These are phyloP conservation scores for Tricholoma sp. DNA, from an alignment of 768 basidiomycete genomes.

Conservation along the genomic window DNA sequence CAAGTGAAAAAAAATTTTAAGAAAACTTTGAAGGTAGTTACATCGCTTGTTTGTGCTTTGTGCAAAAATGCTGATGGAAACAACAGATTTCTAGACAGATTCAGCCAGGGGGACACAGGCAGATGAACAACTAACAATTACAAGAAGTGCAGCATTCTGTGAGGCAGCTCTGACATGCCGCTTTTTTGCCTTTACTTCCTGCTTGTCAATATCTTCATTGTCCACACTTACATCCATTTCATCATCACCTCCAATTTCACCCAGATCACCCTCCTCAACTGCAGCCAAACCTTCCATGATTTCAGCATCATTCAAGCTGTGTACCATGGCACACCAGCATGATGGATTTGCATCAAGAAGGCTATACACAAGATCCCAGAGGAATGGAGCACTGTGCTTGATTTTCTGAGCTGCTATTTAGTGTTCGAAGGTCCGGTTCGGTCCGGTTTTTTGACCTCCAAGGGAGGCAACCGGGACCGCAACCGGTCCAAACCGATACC, in stretches of 20 bases:
- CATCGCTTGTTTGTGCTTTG: neutral
- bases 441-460: too few relatives aligned
- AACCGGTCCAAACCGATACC: too few relatives aligned
- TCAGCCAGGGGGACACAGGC: neutral
- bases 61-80: neutral
- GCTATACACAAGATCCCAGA: conserved; percentile 1
- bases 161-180: neutral
- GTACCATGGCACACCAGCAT: neutral
- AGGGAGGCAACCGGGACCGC: too few relatives aligned
- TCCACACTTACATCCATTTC: neutral
- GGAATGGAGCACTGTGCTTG: neutral
- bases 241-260: neutral
- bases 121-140: neutral
- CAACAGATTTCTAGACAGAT: neutral
- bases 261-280: neutral
- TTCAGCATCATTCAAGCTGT: neutral
- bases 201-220: neutral
- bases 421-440: too few relatives aligned
- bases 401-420: conserved; percentile 1
- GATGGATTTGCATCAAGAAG: conserved; percentile 1
- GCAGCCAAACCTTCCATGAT: neutral
- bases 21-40: conserved; percentile 20
- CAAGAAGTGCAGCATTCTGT: neutral
- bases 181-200: neutral
- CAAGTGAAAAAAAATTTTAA: conserved; percentile 29